phyloP scores from a whole-genome alignment of 2,329 filamentous ascomycete genomes.

The Colletotrichum destructivum region DNA sequence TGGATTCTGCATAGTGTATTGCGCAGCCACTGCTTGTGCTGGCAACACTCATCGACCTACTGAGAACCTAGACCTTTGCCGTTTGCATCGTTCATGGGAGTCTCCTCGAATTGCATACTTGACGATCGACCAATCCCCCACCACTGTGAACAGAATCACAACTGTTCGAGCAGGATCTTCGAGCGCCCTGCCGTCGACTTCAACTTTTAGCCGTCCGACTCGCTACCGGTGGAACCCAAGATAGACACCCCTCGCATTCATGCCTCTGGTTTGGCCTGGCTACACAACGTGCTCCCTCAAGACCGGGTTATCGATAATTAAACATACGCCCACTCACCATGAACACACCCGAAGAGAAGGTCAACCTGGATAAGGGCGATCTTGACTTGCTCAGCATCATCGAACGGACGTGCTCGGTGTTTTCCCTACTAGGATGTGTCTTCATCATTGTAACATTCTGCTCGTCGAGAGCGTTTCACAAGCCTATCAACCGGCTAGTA shows the following conservation, averaged over 20 bases:
- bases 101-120: not conserved
- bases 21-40: not conserved
- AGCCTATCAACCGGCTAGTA: constrained; percentile 88
- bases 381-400: constrained; percentile 71
- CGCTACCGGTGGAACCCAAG: not conserved
- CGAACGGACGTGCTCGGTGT: constrained; percentile 77
- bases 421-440: constrained; percentile 79
- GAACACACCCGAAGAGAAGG: constrained; percentile 14
- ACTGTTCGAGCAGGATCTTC: not conserved
- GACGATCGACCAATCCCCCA: constrained; percentile 3
- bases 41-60: not conserved
- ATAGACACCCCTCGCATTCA: not conserved
- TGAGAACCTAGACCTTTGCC: not conserved
- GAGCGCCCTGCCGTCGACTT: not conserved
- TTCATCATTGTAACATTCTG: constrained; percentile 82
- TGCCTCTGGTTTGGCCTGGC: not conserved
- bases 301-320: not conserved
- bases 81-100: not conserved
- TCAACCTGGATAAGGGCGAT: constrained; percentile 50
- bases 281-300: not conserved
- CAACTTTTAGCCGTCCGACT: not conserved
- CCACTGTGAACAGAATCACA: not conserved
- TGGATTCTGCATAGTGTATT: constrained; percentile 18
- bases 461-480: constrained; percentile 79
- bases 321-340: constrained; percentile 1